A percentile compares a stretch with the other conserved stretches of the same genome.
Conservation (phyloP, 192 early-diverging fungal genomes). For the Geosiphon pyriformis region DNA sequence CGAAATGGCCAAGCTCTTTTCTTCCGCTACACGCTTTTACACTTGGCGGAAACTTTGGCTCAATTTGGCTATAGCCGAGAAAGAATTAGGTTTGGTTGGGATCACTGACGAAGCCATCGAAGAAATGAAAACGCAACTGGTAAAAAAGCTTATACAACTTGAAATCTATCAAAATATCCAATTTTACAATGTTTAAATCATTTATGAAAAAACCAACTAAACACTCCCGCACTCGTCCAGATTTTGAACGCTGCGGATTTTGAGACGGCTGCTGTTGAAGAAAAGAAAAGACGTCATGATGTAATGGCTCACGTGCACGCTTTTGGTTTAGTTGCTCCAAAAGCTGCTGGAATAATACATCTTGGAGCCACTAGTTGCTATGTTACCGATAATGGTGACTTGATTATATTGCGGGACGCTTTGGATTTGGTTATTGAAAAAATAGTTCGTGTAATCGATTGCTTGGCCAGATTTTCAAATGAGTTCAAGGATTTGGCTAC, state of each 20-base stretch:
- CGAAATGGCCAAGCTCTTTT: slow-evolving; percentile 96
- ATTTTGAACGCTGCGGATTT: slow-evolving; percentile 75
- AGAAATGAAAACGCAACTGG: slow-evolving; percentile 84
- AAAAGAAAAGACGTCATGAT: slow-evolving; percentile 91
- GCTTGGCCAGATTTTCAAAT: slow-evolving; percentile 72
- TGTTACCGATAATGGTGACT: slow-evolving; percentile 98
- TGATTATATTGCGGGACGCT: slow-evolving; percentile 94
- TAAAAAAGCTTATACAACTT: slow-evolving; percentile 14
- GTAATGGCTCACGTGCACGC: slow-evolving; percentile 99
- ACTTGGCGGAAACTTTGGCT: slow-evolving; percentile 97
- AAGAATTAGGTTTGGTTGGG: slow-evolving; percentile 82
- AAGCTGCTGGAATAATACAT: slow-evolving; percentile 93
- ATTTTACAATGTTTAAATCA: neutral
- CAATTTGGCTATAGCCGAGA: slow-evolving; percentile 86
- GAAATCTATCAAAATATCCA: neutral
- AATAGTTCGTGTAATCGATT: slow-evolving; percentile 77
- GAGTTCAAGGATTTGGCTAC: slow-evolving; percentile 83
- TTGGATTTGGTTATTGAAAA: slow-evolving; percentile 89
- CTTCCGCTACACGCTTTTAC: slow-evolving; percentile 90
- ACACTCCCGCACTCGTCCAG: no score
- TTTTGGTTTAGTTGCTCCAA: slow-evolving; percentile 78
- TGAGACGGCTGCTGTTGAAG: slow-evolving; percentile 79
- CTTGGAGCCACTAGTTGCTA: slow-evolving; percentile 98
- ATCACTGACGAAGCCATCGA: slow-evolving; percentile 82
- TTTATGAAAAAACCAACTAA: neutral